Evolutionary conservation across 1,139 yeast species (phyloP).

Genomic region (Tardiomyces blankii): DNA sequence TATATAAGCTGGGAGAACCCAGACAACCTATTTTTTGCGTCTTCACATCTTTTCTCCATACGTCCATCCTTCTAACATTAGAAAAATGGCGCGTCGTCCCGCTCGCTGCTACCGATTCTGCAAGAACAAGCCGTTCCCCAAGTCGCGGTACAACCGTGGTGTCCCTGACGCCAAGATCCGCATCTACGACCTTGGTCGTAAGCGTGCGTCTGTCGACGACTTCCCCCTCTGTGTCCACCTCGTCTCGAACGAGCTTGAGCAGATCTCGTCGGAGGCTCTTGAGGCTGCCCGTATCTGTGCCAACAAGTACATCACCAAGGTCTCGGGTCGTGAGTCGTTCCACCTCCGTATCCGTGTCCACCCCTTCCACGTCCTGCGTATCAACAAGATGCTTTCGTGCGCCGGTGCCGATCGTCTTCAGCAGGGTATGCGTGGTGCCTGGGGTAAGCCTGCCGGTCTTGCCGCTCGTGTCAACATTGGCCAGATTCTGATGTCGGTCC

Average conservation of each 20-base stretch:
- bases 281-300: constrained; percentile 99
- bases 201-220: constrained; percentile 99
- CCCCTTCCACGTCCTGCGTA: constrained; percentile 99
- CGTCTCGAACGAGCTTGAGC: constrained; percentile 98
- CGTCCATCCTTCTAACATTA: background rate
- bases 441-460: constrained; percentile 99
- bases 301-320: constrained; percentile 96
- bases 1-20: too few species aligned
- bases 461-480: constrained; percentile 99
- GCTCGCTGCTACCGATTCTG: constrained; percentile 99
- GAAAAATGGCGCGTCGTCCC: constrained; percentile 99
- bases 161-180: constrained; percentile 99
- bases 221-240: constrained; percentile 99
- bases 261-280: constrained; percentile 97
- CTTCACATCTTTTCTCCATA: too few species aligned
- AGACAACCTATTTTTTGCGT: too few species aligned
- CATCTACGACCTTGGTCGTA: constrained; percentile 98
- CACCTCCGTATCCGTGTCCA: constrained; percentile 99
- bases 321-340: constrained; percentile 98
- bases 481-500: constrained; percentile 95
- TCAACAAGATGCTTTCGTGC: constrained; percentile 99
- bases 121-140: constrained; percentile 99
- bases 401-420: constrained; percentile 99
- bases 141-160: constrained; percentile 99
- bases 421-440: constrained; percentile 99